Evolutionary conservation across 2,329 filamentous ascomycete genomes (phyloP), one percentile per base, ranked within the genome.

Genomic region (Fusarium vanettenii): DNA sequence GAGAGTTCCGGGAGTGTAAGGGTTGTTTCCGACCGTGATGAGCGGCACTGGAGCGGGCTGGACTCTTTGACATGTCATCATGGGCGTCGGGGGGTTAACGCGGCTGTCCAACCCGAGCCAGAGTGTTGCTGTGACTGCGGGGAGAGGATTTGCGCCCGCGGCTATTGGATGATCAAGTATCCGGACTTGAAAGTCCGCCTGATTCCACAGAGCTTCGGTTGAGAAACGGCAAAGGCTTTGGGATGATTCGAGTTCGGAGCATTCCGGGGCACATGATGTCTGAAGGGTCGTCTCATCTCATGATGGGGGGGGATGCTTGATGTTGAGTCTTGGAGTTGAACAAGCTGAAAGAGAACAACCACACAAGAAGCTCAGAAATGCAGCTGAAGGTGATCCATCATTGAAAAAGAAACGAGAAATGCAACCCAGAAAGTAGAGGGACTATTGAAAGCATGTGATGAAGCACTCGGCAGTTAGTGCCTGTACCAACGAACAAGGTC

Each of bases 181-280:
- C 65, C 76, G 76, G 76, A 78, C 67, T 78, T 78, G 71, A 56
- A 78, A 77, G 75, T 78, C 76, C 76, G 76, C 13, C 52, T 59
- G 67, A 63, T 73, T 72, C 62, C 52, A 67, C 63, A 67, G 55
- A 48, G 35, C 45, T 61, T 66, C 60, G 60, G 64, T 66, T 60
- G 64, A 66, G 41, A 50, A 35, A 60, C 35, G 52, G 55, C 27
- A 29, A 43, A 60, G 18, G 41, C 35, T 18, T 50, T 66, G 62
- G 20, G 22, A 48, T 50, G 66, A 59, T 50, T 67, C 37, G 31
- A 43, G 43, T n/a, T 59, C 52, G 52, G 62, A 37, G 37, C 29
- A 31, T 45, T 48, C 35, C 62, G 50, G 62, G 62, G 35, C 33
- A 59, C 35, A 33, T 25, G 37, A 22, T 61, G n/a, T 27, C n/a